Percentiles rank a stretch among this genome's conserved stretches.
These are phyloP conservation scores for Hura crepitans DNA, from an alignment of 441 rosid species.

Conservation along the genomic window DNA sequence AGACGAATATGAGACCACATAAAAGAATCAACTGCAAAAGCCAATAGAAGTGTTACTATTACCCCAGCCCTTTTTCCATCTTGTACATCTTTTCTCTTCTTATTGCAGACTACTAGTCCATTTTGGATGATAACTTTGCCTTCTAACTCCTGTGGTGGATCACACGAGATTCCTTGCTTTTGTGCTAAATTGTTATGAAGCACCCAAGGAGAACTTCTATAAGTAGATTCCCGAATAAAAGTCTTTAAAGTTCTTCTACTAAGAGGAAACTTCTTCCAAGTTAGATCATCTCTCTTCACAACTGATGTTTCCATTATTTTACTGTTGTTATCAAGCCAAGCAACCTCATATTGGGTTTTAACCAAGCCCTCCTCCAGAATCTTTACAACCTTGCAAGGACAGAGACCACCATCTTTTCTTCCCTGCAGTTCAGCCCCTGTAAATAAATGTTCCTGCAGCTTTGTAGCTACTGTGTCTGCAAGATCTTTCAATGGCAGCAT, in stretches of 20 bases:
- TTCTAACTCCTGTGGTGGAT: slow-evolving; percentile 60
- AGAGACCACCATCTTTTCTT: slow-evolving; percentile 44
- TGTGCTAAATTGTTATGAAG: slow-evolving; percentile 63
- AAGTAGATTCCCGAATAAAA: slow-evolving; percentile 88
- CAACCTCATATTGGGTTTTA: slow-evolving; percentile 55
- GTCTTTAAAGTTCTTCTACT: slow-evolving; percentile 79
- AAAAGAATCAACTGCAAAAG: slow-evolving; percentile 20
- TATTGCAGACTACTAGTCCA: slow-evolving; percentile 57
- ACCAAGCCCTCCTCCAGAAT: slow-evolving; percentile 37
- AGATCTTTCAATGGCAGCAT: slow-evolving; percentile 82
- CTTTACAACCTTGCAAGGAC: slow-evolving; percentile 64
- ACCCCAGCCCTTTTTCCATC: slow-evolving; percentile 30
- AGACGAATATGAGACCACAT: slow-evolving; percentile 21
- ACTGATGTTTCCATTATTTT: slow-evolving; percentile 44
- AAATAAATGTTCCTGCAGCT: slow-evolving; percentile 53
- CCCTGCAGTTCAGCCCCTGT: slow-evolving; percentile 70
- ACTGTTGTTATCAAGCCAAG: slow-evolving; percentile 64
- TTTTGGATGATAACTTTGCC: slow-evolving; percentile 50
- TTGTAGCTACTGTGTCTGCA: slow-evolving; percentile 53
- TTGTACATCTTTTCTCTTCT: slow-evolving; percentile 44
- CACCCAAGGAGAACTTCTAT: slow-evolving; percentile 83
- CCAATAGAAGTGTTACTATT: slow-evolving; percentile 9
- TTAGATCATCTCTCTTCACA: slow-evolving; percentile 56
- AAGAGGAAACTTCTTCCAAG: slow-evolving; percentile 67
- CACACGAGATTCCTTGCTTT: slow-evolving; percentile 59